Evolutionary conservation across 306 rosid species (phyloP), one percentile per base, ranked within the genome.

Genomic region (Cyamopsis tetragonoloba): DNA sequence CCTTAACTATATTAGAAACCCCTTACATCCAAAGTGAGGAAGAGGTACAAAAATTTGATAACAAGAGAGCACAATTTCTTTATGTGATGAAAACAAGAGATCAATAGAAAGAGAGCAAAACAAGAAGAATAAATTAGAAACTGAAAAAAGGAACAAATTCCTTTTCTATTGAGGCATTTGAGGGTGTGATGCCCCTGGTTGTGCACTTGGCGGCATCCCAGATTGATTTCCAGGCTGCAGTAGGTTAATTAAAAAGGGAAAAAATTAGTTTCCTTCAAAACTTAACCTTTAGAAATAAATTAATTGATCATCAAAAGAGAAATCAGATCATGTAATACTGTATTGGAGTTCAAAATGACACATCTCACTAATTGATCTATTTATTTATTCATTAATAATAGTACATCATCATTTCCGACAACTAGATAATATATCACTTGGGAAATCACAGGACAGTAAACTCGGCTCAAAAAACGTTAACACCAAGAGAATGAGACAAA

Each of bases 181-280:
- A 28, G 64, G 48, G 34, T 87, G 96, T 1, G 80, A 68, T 4
- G 2, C 75, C 69, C 88, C 88, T 18, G 62, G 72, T 59, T 73
- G 91, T 47, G 81, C 81, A 19, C 55, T 87, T 20, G 86, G 83
- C 18, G 91, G 97, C 86, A 91, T 86, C 63, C 87, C 91, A 15
- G 97, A 59, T 51, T 88, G 97, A 68, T 82, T 82, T 17, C 89
- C 86, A n/a, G 89, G 75, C 96, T 91, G 87, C 79, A 72, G 43
- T 30, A 32, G n/a, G n/a, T n/a, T n/a, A 39, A 65, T 47, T 79
- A 63, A 26, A 63, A 23, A 3, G n/a, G n/a, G n/a, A 4, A 27
- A 44, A 1, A 17, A 41, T 66, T 44, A 77, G 61, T 50, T 56
- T 26, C 50, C 31, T 17, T 27, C 66, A 62, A 26, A 47, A 67